Conservation (phyloP, 257 asterid species). For the Fraxinus quadrangulata region DNA sequence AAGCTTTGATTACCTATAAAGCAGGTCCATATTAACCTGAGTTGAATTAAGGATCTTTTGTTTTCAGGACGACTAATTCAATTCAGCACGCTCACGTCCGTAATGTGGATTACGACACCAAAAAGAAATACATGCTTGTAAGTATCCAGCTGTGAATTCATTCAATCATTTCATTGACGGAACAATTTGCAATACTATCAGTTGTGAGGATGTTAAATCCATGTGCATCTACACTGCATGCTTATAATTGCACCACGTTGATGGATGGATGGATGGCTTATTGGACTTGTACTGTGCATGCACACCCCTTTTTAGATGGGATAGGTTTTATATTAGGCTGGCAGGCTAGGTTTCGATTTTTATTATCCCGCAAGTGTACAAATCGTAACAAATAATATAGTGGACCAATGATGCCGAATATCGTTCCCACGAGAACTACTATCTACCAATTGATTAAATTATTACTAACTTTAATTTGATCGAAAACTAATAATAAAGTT, state of each 20-base stretch:
- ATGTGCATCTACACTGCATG: background rate
- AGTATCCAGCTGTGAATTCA: slow-evolving; percentile 40
- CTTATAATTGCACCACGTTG: background rate
- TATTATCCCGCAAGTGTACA: no score
- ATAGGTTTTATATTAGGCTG: background rate
- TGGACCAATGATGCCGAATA: no score
- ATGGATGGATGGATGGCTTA: background rate
- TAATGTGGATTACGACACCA: slow-evolving; percentile 80
- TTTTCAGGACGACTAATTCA: slow-evolving; percentile 75
- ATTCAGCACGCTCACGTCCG: slow-evolving; percentile 82
- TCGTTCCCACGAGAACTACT: no score
- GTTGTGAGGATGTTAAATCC: background rate
- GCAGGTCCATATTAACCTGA: slow-evolving; percentile 20
- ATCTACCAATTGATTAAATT: no score
- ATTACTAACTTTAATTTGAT: no score
- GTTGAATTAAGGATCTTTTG: slow-evolving; percentile 7
- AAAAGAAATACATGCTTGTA: slow-evolving; percentile 83
- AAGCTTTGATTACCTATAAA: slow-evolving; percentile 14
- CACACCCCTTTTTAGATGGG: background rate
- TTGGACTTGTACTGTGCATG: background rate
- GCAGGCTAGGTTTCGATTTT: background rate
- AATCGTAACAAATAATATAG: no score
- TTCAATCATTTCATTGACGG: background rate
- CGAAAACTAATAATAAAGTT: no score
- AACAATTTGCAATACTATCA: background rate